Conservation (phyloP, 306 rosid genomes). For the Quercus aquifolioides region DNA sequence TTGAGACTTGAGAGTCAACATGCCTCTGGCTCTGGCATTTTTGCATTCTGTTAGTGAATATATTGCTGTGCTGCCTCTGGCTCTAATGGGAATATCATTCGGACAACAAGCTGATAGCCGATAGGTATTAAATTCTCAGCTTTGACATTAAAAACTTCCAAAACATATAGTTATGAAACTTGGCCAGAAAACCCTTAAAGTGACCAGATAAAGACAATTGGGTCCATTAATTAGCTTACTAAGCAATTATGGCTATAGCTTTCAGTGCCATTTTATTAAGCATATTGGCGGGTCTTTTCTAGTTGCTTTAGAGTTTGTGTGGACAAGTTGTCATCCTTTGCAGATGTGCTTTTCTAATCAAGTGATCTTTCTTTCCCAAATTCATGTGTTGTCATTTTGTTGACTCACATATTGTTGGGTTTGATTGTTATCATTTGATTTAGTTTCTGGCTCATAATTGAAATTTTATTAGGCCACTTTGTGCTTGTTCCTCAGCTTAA, state of each 20-base stretch:
- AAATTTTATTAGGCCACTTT: background rate
- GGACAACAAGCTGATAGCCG: constrained; percentile 34
- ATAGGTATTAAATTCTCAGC: constrained; percentile 47
- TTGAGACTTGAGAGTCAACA: no score
- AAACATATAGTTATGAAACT: constrained; percentile 36
- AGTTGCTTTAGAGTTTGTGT: constrained; percentile 58
- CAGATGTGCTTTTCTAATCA: background rate
- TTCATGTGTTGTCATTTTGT: background rate
- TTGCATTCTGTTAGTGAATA: constrained; percentile 36
- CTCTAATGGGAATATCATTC: constrained; percentile 39
- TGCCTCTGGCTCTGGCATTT: background rate
- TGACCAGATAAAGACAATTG: constrained; percentile 53
- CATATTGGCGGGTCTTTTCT: constrained; percentile 43
- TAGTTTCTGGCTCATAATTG: background rate
- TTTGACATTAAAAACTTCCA: constrained; percentile 28
- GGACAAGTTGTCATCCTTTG: constrained; percentile 27
- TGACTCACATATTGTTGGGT: background rate
- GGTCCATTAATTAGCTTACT: constrained; percentile 12
- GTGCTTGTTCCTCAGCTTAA: constrained; percentile 23
- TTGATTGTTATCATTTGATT: background rate
- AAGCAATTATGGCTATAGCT: background rate
- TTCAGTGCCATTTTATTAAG: constrained; percentile 17
- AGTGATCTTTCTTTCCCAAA: constrained; percentile 3
- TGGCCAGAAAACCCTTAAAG: constrained; percentile 46
- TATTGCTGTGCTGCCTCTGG: constrained; percentile 41